Percentiles rank a stretch among this genome's conserved stretches.
Evolutionary conservation across 2,329 filamentous ascomycete species (phyloP).

Genomic region (Ascochyta rabiei): DNA sequence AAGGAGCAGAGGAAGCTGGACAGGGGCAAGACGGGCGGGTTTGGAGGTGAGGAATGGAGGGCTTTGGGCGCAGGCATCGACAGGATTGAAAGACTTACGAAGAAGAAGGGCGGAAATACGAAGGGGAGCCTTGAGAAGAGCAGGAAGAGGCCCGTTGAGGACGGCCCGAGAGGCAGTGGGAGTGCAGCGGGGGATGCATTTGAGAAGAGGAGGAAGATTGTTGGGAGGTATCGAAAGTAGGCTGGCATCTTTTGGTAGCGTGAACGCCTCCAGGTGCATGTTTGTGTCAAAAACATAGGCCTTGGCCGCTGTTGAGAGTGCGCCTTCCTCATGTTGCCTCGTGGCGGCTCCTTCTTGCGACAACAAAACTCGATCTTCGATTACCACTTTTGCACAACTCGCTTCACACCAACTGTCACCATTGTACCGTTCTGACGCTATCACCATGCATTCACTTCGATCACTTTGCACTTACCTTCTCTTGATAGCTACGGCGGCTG

Average conservation of each 20-base stretch:
- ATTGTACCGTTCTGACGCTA: background rate
- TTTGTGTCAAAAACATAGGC: background rate
- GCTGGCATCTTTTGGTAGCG: background rate
- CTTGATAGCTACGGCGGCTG: background rate
- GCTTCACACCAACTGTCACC: background rate
- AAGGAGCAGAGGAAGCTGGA: slow-evolving; percentile 76
- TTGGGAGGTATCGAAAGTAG: slow-evolving; percentile 37
- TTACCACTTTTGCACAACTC: background rate
- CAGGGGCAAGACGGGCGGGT: slow-evolving; percentile 58
- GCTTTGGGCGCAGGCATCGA: slow-evolving; percentile 84
- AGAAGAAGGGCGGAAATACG: slow-evolving; percentile 61
- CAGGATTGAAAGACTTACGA: slow-evolving; percentile 82
- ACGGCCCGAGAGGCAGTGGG: slow-evolving; percentile 71
- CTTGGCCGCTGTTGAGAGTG: background rate
- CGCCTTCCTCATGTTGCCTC: background rate
- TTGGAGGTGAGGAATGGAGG: slow-evolving; percentile 93
- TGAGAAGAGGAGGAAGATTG: slow-evolving; percentile 54
- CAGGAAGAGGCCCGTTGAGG: slow-evolving; percentile 77
- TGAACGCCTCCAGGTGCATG: background rate
- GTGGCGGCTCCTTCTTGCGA: background rate
- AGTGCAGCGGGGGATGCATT: slow-evolving; percentile 75
- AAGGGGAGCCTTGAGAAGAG: slow-evolving; percentile 76
- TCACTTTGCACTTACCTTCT: background rate
- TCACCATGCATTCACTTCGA: background rate
- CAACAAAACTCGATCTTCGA: background rate